phyloP scores from a whole-genome alignment of 2,329 filamentous ascomycete species.

The Fusarium sp. region DNA sequence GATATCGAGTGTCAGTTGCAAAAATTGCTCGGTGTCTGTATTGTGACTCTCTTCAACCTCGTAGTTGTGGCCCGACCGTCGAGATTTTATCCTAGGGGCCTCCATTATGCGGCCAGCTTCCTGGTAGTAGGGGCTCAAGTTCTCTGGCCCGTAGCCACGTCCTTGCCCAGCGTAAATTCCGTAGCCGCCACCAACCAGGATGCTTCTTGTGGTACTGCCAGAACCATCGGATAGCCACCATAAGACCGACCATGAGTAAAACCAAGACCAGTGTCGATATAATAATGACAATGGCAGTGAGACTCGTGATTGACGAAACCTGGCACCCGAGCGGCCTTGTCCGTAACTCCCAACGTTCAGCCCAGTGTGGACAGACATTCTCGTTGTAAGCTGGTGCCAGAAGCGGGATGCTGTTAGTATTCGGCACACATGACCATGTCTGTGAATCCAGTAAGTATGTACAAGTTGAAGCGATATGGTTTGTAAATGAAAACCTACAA shows the following conservation, averaged over 20 bases:
- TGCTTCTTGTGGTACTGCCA: slow-evolving; percentile 34
- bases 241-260: slow-evolving; percentile 37
- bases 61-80: slow-evolving; percentile 11
- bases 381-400: slow-evolving; percentile 61
- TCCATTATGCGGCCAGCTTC: slow-evolving; percentile 2
- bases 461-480: neutral
- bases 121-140: slow-evolving; percentile 45
- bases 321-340: slow-evolving; percentile 49
- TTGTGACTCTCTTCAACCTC: neutral
- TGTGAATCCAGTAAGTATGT: slow-evolving; percentile 39
- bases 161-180: slow-evolving; percentile 25
- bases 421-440: slow-evolving; percentile 66
- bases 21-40: slow-evolving; percentile 7
- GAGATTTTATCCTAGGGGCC: slow-evolving; percentile 1
- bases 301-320: slow-evolving; percentile 48
- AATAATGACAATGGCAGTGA: slow-evolving; percentile 44
- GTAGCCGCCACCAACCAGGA: slow-evolving; percentile 30
- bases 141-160: slow-evolving; percentile 36
- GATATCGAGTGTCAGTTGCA: slow-evolving; percentile 21
- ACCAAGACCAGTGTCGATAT: slow-evolving; percentile 43
- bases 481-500: slow-evolving; percentile 48
- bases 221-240: slow-evolving; percentile 33
- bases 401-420: slow-evolving; percentile 54
- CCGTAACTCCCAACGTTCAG: slow-evolving; percentile 52
- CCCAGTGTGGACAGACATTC: slow-evolving; percentile 62